phyloP scores from a whole-genome alignment of 176 grass and related monocot species.

The Avena sativa region DNA sequence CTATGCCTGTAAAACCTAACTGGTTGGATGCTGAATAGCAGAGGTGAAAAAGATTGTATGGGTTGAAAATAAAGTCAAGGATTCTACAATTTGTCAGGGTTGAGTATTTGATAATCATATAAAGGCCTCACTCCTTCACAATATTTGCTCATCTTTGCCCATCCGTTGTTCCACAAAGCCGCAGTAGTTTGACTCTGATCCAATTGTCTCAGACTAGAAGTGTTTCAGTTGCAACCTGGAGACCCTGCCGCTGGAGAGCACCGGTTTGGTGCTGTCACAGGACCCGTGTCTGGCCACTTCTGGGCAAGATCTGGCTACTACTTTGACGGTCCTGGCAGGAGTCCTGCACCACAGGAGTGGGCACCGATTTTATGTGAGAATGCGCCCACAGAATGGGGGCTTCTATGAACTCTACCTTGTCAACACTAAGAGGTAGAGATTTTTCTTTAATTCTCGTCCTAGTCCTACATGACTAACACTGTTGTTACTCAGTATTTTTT shows the following conservation, averaged over 20 bases:
- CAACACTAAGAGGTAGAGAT: background rate
- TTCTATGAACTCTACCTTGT: too few relatives aligned
- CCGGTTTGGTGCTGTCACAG: background rate
- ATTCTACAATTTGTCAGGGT: background rate
- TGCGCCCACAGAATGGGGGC: too few relatives aligned
- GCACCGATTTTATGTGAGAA: too few relatives aligned
- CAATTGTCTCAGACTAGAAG: background rate
- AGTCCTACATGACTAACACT: background rate
- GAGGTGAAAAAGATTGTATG: background rate
- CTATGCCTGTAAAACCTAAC: background rate
- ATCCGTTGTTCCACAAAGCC: background rate
- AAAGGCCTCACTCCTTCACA: background rate
- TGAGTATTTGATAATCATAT: constrained; percentile 21
- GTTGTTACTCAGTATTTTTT: background rate
- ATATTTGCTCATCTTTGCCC: background rate
- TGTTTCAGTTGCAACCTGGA: constrained; percentile 21
- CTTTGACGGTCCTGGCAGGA: background rate
- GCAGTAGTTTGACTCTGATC: background rate
- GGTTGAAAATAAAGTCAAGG: background rate
- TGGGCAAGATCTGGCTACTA: background rate
- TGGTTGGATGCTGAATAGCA: constrained; percentile 3
- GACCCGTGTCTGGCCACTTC: background rate
- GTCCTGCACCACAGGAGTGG: background rate
- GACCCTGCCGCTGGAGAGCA: background rate
- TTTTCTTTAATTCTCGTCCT: background rate